These are phyloP conservation scores for Murraya koenigii DNA, from an alignment of 345 rosid genomes.

Conservation along the genomic window DNA sequence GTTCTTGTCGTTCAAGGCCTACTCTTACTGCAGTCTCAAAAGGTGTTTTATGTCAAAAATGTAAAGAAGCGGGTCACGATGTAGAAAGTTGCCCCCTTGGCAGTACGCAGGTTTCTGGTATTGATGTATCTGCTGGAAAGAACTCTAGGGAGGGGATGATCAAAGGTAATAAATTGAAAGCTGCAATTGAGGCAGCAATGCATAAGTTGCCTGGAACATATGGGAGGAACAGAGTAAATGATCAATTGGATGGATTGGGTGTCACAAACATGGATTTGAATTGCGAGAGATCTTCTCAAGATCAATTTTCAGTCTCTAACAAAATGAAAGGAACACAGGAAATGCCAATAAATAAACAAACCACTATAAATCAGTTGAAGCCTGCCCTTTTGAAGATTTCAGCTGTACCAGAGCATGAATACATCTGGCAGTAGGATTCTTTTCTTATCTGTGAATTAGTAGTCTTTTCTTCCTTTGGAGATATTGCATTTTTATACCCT, in stretches of 20 bases:
- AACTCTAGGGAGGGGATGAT: constrained; percentile 42
- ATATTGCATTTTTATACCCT: neutral
- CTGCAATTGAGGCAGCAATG: constrained; percentile 79
- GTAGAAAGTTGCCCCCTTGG: constrained; percentile 47
- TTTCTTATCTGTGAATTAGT: constrained; percentile 13
- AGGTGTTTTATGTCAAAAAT: constrained; percentile 44
- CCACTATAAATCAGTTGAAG: constrained; percentile 33
- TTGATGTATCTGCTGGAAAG: constrained; percentile 50
- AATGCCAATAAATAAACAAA: constrained; percentile 36
- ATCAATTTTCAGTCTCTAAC: constrained; percentile 40
- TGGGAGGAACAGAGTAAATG: constrained; percentile 51
- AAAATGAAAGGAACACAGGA: constrained; percentile 46
- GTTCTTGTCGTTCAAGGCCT: constrained; percentile 45
- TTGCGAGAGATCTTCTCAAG: constrained; percentile 43
- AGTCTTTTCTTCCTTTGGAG: neutral
- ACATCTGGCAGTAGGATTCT: constrained; percentile 85
- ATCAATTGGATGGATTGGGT: constrained; percentile 47
- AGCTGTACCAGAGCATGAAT: constrained; percentile 77
- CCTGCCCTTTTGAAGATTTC: constrained; percentile 39
- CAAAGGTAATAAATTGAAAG: constrained; percentile 63
- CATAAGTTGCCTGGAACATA: constrained; percentile 70
- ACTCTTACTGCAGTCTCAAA: constrained; percentile 38
- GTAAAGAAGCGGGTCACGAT: constrained; percentile 61
- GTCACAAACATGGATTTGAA: constrained; percentile 37
- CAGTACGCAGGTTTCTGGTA: constrained; percentile 39